Evolutionary conservation across 129 eudicot genomes (phyloP).

Genomic region (Calendula officinalis): DNA sequence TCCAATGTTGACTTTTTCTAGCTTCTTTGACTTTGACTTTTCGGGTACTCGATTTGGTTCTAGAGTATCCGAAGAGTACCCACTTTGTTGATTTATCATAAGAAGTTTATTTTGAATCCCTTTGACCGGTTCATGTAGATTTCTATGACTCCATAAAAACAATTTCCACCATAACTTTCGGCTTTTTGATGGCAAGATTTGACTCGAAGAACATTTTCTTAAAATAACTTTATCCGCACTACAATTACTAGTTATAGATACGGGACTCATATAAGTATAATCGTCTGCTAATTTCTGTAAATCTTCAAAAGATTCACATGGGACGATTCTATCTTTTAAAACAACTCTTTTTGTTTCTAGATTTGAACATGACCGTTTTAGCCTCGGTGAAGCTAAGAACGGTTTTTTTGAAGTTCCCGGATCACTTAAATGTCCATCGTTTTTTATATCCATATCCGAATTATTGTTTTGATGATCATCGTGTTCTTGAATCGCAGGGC

Average conservation of each 20-base stretch:
- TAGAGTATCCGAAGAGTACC: slow-evolving; percentile 77
- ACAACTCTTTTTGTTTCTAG: slow-evolving; percentile 51
- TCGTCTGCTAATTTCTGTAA: slow-evolving; percentile 49
- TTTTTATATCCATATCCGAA: slow-evolving; percentile 27
- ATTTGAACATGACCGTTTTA: slow-evolving; percentile 72
- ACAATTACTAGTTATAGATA: slow-evolving; percentile 39
- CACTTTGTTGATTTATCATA: slow-evolving; percentile 58
- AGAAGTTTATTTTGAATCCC: slow-evolving; percentile 28
- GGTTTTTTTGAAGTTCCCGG: slow-evolving; percentile 55
- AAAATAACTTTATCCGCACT: slow-evolving; percentile 85
- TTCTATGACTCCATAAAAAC: slow-evolving; percentile 91
- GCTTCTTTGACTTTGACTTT: slow-evolving; percentile 38
- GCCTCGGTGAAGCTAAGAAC: slow-evolving; percentile 57
- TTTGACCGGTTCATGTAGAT: slow-evolving; percentile 44
- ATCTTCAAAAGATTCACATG: slow-evolving; percentile 60
- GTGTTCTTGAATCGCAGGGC: slow-evolving; percentile 34
- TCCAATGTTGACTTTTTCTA: slow-evolving; percentile 25
- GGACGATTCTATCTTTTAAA: slow-evolving; percentile 25
- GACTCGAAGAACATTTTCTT: slow-evolving; percentile 81
- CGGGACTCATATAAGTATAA: slow-evolving; percentile 44
- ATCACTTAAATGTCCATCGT: slow-evolving; percentile 70
- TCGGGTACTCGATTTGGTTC: slow-evolving; percentile 52
- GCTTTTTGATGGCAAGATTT: slow-evolving; percentile 80
- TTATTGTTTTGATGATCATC: slow-evolving; percentile 23
- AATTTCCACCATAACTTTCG: slow-evolving; percentile 88